Conservation (phyloP, 495 filamentous ascomycete genomes). For the Aspergillus biplanus region DNA sequence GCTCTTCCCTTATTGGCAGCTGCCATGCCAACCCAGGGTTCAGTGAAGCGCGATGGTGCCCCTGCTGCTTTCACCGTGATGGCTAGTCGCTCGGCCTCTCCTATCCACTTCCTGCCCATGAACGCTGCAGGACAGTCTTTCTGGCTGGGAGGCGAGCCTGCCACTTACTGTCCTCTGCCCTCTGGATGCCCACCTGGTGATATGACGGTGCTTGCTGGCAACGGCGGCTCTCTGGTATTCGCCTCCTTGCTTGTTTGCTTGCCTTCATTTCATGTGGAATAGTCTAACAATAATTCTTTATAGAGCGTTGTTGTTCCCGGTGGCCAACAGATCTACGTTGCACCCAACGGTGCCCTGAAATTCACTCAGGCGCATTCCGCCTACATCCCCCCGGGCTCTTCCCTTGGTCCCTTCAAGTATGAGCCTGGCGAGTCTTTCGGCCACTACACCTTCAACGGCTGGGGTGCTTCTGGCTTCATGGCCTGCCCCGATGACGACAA, state of each 20-base stretch:
- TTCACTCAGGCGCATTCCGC: conserved; percentile 66
- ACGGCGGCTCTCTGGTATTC: conserved; percentile 41
- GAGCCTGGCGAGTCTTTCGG: conserved; percentile 30
- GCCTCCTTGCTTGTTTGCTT: background rate
- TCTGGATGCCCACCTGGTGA: conserved; percentile 47
- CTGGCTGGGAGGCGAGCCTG: conserved; percentile 44
- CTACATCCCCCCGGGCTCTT: conserved; percentile 56
- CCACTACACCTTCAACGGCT: conserved; percentile 36
- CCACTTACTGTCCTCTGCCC: conserved; percentile 43
- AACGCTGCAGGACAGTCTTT: conserved; percentile 45
- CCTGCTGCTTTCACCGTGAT: conserved; percentile 39
- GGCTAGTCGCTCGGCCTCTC: conserved; percentile 44
- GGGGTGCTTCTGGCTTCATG: conserved; percentile 44
- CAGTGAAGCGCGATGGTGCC: conserved; percentile 10
- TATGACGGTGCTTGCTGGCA: conserved; percentile 44
- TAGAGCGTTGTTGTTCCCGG: conserved; percentile 62
- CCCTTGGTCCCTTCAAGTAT: conserved; percentile 47
- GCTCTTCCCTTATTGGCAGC: conserved; percentile 36
- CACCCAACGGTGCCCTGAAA: conserved; percentile 54
- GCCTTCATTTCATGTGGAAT: background rate
- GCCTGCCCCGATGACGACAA: conserved; percentile 45
- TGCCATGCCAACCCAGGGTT: conserved; percentile 29
- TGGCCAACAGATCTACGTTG: conserved; percentile 67
- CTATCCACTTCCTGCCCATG: conserved; percentile 45
- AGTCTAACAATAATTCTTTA: background rate